A percentile compares a stretch with the other conserved stretches of the same genome.
phyloP scores from a whole-genome alignment of 1,139 yeast species.

The Barnettozyma hawaiiensis region DNA sequence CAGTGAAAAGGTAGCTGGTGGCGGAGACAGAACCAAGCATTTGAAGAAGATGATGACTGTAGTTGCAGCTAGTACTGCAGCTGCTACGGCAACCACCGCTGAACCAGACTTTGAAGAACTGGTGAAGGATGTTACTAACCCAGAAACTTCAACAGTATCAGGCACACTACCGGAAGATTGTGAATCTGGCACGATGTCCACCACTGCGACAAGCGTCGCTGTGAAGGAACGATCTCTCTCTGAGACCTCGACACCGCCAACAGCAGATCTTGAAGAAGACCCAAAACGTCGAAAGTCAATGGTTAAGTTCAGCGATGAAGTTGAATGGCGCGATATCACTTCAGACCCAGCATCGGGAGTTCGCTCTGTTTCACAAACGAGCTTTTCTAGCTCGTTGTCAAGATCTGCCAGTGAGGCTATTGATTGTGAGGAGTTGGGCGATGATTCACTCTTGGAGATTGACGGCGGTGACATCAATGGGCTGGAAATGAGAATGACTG shows the following conservation, averaged over 20 bases:
- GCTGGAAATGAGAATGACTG: constrained; percentile 9
- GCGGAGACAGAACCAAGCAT: background rate
- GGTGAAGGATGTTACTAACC: constrained; percentile 29
- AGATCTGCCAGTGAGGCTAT: constrained; percentile 10
- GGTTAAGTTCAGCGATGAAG: constrained; percentile 26
- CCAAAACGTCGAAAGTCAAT: constrained; percentile 1
- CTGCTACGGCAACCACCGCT: background rate
- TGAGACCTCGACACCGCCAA: background rate
- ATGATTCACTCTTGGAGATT: background rate
- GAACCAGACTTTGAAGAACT: constrained; percentile 27
- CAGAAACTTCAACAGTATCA: background rate
- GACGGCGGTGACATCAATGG: background rate
- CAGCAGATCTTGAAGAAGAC: background rate
- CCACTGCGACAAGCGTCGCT: background rate
- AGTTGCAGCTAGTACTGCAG: background rate
- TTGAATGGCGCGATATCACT: constrained; percentile 26
- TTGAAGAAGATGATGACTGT: constrained; percentile 1
- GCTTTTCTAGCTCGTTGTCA: background rate
- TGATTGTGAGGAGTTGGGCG: constrained; percentile 10
- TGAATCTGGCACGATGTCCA: background rate
- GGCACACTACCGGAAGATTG: background rate
- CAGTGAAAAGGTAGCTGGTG: background rate
- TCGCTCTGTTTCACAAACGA: background rate
- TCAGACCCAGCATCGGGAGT: background rate
- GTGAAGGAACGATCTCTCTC: background rate